Conservation (phyloP, 208 protist species). For the Porcisia hertigi region DNA sequence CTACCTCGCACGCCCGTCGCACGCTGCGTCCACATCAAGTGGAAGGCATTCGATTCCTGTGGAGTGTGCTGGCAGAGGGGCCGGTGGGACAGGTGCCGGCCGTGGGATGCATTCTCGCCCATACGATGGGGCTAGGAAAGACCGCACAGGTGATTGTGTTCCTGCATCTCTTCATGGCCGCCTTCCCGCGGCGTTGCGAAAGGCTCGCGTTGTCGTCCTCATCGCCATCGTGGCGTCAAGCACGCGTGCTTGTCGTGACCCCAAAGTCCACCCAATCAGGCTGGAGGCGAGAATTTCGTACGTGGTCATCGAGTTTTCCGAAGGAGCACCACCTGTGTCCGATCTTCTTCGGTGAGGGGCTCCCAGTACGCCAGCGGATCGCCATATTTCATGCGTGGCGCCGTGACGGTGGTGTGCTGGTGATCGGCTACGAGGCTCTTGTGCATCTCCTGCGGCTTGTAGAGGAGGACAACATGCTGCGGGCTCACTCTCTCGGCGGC, state of each 20-base stretch:
- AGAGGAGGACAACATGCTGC: slow-evolving; percentile 25
- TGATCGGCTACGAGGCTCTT: slow-evolving; percentile 81
- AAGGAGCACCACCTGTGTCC: slow-evolving; percentile 40
- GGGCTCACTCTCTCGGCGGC: background rate
- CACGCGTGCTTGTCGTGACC: slow-evolving; percentile 62
- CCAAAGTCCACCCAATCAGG: slow-evolving; percentile 74
- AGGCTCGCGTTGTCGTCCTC: background rate
- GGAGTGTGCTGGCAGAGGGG: slow-evolving; percentile 70
- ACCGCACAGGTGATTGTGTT: slow-evolving; percentile 87
- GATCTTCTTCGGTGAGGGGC: slow-evolving; percentile 16
- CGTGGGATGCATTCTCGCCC: slow-evolving; percentile 81
- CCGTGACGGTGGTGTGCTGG: slow-evolving; percentile 59
- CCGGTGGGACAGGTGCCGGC: slow-evolving; percentile 75
- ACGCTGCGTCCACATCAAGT: slow-evolving; percentile 75
- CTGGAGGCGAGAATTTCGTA: slow-evolving; percentile 67
- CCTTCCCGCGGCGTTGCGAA: slow-evolving; percentile 12
- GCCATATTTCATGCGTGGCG: slow-evolving; percentile 52
- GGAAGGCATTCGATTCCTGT: slow-evolving; percentile 86
- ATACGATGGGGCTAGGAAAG: slow-evolving; percentile 92
- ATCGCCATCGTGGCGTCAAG: background rate
- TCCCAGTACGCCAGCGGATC: slow-evolving; percentile 25
- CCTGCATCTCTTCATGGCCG: slow-evolving; percentile 63
- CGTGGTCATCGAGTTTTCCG: slow-evolving; percentile 68
- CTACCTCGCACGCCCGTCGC: background rate
- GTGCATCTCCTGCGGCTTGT: slow-evolving; percentile 55